phyloP scores from a whole-genome alignment of 1,284 basidiomycete species.

The Tremellales sp. region DNA sequence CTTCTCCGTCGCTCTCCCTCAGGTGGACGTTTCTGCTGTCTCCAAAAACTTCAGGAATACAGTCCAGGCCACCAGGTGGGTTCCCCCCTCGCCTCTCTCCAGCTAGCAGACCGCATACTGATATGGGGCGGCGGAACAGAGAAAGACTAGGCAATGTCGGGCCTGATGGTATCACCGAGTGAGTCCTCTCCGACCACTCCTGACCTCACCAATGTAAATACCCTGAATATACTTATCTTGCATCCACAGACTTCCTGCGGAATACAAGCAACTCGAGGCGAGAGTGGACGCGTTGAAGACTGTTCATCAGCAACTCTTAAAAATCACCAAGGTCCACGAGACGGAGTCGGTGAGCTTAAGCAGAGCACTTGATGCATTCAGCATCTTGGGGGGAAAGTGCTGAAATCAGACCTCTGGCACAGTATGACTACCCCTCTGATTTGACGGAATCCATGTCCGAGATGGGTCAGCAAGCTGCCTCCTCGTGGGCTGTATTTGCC shows the following conservation, averaged over 20 bases:
- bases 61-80: slow-evolving; percentile 72
- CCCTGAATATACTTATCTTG: neutral
- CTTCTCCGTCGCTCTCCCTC: slow-evolving; percentile 36
- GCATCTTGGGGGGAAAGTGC: no score
- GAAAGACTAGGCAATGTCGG: slow-evolving; percentile 86
- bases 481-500: slow-evolving; percentile 79
- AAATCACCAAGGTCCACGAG: slow-evolving; percentile 81
- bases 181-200: slow-evolving; percentile 38
- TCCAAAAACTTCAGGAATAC: slow-evolving; percentile 79
- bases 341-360: slow-evolving; percentile 54
- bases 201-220: neutral
- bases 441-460: slow-evolving; percentile 55
- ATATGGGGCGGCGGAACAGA: slow-evolving; percentile 30
- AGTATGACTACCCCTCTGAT: slow-evolving; percentile 73
- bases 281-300: slow-evolving; percentile 87
- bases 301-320: slow-evolving; percentile 75
- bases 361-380: neutral
- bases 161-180: slow-evolving; percentile 90
- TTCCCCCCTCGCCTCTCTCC: neutral
- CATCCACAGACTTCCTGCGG: slow-evolving; percentile 52
- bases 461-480: slow-evolving; percentile 62
- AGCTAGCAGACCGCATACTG: neutral
- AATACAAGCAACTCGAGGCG: slow-evolving; percentile 93
- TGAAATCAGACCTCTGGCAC: neutral
- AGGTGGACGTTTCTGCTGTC: slow-evolving; percentile 51